Conservation (phyloP, 495 filamentous ascomycete species). For the Aspergillus carlsbadensis region DNA sequence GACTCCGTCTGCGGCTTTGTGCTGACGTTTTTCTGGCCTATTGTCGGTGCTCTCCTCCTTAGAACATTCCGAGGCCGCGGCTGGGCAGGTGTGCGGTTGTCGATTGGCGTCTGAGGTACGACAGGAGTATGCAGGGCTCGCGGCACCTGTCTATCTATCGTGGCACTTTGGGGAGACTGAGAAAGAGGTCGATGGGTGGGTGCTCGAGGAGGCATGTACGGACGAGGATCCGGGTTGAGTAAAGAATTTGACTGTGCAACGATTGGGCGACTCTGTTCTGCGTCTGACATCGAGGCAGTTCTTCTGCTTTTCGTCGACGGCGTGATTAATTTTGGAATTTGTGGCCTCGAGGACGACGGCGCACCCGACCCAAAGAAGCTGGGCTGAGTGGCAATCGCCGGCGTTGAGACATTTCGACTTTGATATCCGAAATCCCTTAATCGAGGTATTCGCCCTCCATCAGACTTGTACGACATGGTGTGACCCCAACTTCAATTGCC, state of each 20-base stretch:
- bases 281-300: slow-evolving; percentile 30
- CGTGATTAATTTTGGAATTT: slow-evolving; percentile 30
- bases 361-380: slow-evolving; percentile 18
- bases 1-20: slow-evolving; percentile 13
- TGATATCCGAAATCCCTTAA: slow-evolving; percentile 26
- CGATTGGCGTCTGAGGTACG: slow-evolving; percentile 7
- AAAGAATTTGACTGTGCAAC: slow-evolving; percentile 22
- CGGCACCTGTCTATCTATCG: slow-evolving; percentile 17
- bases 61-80: slow-evolving; percentile 42
- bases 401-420: slow-evolving; percentile 27
- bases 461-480: slow-evolving; percentile 41
- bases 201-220: slow-evolving; percentile 35
- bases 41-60: slow-evolving; percentile 42
- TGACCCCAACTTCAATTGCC: slow-evolving; percentile 24
- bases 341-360: slow-evolving; percentile 23
- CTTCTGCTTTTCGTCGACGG: slow-evolving; percentile 24
- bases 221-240: slow-evolving; percentile 25
- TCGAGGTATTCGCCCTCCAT: slow-evolving; percentile 35
- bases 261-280: slow-evolving; percentile 27
- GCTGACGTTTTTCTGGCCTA: slow-evolving; percentile 34
- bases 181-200: slow-evolving; percentile 21
- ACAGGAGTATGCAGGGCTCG: slow-evolving; percentile 22
- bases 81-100: slow-evolving; percentile 15
- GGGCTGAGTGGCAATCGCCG: slow-evolving; percentile 17
- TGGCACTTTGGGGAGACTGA: slow-evolving; percentile 6